These are phyloP conservation scores for Colletotrichum eleusines DNA, from an alignment of 2,329 filamentous ascomycete genomes.

Conservation along the genomic window DNA sequence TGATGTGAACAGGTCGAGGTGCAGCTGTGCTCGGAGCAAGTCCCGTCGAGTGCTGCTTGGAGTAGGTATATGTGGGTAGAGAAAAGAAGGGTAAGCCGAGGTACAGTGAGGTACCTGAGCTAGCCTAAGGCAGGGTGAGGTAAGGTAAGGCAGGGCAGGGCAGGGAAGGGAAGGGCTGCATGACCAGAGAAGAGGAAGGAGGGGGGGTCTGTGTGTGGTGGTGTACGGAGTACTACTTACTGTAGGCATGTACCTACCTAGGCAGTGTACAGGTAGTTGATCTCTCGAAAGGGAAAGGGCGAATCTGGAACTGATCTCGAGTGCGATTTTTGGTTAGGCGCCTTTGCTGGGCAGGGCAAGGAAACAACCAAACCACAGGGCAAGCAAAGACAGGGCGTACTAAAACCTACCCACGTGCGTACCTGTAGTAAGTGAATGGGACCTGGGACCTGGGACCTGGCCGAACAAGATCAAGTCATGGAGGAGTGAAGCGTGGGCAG, in stretches of 20 bases:
- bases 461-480: conserved; percentile 8
- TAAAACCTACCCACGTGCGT: conserved; percentile 3
- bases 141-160: not conserved
- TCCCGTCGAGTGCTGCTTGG: conserved; percentile 15
- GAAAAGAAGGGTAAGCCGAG: not conserved
- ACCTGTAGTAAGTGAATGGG: not conserved
- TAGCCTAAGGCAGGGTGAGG: conserved; percentile 12
- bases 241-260: too few relatives aligned
- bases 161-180: conserved; percentile 19
- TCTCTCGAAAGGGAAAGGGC: conserved; percentile 32
- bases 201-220: conserved; percentile 4
- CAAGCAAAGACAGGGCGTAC: conserved; percentile 6
- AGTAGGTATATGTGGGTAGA: too few relatives aligned
- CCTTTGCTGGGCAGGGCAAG: not conserved
- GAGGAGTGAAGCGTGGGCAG: not conserved
- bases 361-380: not conserved
- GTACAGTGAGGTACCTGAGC: conserved; percentile 5
- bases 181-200: conserved; percentile 21
- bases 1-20: conserved; percentile 8
- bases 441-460: not conserved
- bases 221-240: too few relatives aligned
- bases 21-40: conserved; percentile 2
- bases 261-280: too few relatives aligned
- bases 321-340: conserved; percentile 20
- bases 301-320: conserved; percentile 37